Percentiles rank a stretch among this genome's conserved stretches.
phyloP scores from a whole-genome alignment of 2,329 filamentous ascomycete species.

The Nothophoma quercina region DNA sequence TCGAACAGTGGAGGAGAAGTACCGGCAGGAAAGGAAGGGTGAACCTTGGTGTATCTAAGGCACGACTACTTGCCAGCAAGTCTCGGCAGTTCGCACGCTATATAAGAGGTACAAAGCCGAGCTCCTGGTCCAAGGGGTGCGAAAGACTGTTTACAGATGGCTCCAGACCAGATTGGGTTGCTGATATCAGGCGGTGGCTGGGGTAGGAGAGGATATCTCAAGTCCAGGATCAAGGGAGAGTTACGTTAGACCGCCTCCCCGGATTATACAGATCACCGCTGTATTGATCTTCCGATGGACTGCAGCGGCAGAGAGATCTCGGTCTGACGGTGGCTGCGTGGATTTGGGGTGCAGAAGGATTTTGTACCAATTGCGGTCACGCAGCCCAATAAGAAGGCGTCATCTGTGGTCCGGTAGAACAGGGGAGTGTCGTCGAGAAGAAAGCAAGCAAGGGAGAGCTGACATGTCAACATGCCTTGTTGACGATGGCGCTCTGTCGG shows the following conservation, averaged over 20 bases:
- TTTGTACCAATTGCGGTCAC: conserved; percentile 33
- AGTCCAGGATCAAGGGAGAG: conserved; percentile 19
- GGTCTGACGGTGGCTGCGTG: conserved; percentile 31
- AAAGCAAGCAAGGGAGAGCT: conserved; percentile 41
- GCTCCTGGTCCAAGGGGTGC: conserved; percentile 40
- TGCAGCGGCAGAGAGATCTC: conserved; percentile 34
- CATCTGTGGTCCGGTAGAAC: conserved; percentile 17
- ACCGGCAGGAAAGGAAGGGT: conserved; percentile 26
- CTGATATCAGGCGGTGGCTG: conserved; percentile 20
- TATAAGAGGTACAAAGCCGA: conserved; percentile 42
- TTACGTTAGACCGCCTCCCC: conserved; percentile 43
- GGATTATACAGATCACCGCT: conserved; percentile 36
- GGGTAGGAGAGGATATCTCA: conserved; percentile 9
- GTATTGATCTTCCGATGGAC: conserved; percentile 34
- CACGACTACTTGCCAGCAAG: conserved; percentile 37
- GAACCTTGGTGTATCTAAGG: conserved; percentile 22
- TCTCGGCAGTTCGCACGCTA: conserved; percentile 40
- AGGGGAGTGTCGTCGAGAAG: conserved; percentile 38
- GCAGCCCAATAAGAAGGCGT: conserved; percentile 14
- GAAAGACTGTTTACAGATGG: conserved; percentile 45
- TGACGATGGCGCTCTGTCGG: conserved; percentile 34
- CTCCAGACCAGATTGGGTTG: conserved; percentile 23
- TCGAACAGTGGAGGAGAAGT: conserved; percentile 14
- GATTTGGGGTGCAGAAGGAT: conserved; percentile 24
- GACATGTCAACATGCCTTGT: conserved; percentile 41